These are phyloP conservation scores for Taphrina flavorubra DNA, from an alignment of 1,139 yeast genomes.

Conservation along the genomic window DNA sequence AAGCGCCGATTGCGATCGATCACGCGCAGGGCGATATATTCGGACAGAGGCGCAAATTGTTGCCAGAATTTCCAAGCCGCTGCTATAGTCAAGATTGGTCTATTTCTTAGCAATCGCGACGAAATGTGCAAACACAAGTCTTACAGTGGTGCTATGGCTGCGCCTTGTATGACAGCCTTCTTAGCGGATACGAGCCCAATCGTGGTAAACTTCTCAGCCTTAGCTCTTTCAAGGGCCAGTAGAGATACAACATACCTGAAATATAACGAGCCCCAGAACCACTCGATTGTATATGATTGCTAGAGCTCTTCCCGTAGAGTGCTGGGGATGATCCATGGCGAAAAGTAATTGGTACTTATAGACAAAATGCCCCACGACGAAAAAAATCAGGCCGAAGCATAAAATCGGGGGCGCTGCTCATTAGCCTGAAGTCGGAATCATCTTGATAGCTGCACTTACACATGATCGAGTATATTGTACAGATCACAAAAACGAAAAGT, in stretches of 20 bases:
- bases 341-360: constrained; percentile 81
- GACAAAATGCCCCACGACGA: constrained; percentile 74
- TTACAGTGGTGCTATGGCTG: constrained; percentile 32
- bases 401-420: constrained; percentile 70
- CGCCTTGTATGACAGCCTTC: constrained; percentile 28
- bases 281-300: constrained; percentile 77
- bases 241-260: constrained; percentile 69
- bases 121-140: neutral
- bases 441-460: constrained; percentile 62
- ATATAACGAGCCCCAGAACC: constrained; percentile 69
- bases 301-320: constrained; percentile 89
- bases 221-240: neutral
- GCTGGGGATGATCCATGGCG: constrained; percentile 82
- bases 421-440: constrained; percentile 76
- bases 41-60: constrained; percentile 77
- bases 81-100: constrained; percentile 67
- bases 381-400: constrained; percentile 73
- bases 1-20: constrained; percentile 50
- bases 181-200: constrained; percentile 33
- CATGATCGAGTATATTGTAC: constrained; percentile 72
- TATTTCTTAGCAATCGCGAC: constrained; percentile 21
- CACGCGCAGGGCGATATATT: constrained; percentile 83
- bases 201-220: constrained; percentile 21
- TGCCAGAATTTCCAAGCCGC: constrained; percentile 73
- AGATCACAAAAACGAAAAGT: constrained; percentile 72